Percentiles rank a stretch among this genome's conserved stretches.
phyloP scores from a whole-genome alignment of 2,329 filamentous ascomycete species.

The Cordyceps cateniannulata region DNA sequence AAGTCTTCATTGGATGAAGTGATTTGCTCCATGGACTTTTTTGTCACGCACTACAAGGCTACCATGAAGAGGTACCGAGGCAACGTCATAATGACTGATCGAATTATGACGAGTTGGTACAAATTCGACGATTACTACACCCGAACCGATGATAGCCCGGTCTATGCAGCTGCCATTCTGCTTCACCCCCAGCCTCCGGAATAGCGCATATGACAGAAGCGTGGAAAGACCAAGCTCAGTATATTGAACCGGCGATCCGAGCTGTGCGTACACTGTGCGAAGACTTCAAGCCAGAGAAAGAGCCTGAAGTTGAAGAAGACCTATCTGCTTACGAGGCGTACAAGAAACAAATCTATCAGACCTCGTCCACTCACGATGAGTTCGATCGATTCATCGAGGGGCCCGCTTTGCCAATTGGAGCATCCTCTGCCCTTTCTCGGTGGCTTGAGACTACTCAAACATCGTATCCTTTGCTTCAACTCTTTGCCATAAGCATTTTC shows the following conservation, averaged over 20 bases:
- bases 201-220: not conserved
- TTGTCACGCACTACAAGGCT: not conserved
- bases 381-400: not conserved
- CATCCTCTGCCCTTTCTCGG: not conserved
- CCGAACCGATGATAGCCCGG: not conserved
- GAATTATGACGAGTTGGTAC: not conserved
- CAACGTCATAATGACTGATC: not conserved
- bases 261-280: not conserved
- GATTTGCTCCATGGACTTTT: not conserved
- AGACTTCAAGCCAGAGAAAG: not conserved
- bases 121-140: not conserved
- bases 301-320: not conserved
- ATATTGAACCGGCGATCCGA: not conserved
- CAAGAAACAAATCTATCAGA: not conserved
- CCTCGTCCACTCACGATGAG: not conserved
- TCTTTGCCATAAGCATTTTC: not conserved
- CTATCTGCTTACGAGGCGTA: not conserved
- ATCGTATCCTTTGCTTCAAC: not conserved
- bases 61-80: not conserved
- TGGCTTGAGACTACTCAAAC: slow-evolving; percentile 3
- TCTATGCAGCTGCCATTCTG: not conserved
- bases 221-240: not conserved
- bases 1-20: not conserved
- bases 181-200: not conserved
- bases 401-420: not conserved